A percentile compares a stretch with the other conserved stretches of the same genome.
These are phyloP conservation scores for Nicotiana knightiana DNA, from an alignment of 257 asterid species.

Conservation along the genomic window DNA sequence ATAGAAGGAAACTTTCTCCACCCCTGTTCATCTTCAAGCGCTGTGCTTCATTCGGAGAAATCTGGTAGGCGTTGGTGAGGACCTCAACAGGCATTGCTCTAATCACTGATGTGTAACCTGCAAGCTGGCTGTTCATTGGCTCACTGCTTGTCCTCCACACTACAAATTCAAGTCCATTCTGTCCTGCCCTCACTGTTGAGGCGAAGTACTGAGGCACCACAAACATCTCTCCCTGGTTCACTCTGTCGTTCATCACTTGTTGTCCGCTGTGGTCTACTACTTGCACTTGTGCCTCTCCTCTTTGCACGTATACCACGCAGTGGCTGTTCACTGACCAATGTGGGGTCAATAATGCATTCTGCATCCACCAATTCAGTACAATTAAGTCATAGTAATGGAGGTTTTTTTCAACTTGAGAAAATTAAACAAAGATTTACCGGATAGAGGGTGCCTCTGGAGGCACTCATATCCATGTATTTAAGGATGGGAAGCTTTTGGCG, in stretches of 20 bases:
- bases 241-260: slow-evolving; percentile 52
- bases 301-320: slow-evolving; percentile 44
- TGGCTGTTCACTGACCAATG: slow-evolving; percentile 53
- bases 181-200: slow-evolving; percentile 38
- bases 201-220: slow-evolving; percentile 66
- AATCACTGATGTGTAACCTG: slow-evolving; percentile 67
- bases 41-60: slow-evolving; percentile 50
- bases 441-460: slow-evolving; percentile 49
- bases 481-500: slow-evolving; percentile 56
- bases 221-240: slow-evolving; percentile 50
- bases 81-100: slow-evolving; percentile 65
- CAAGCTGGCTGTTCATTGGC: slow-evolving; percentile 43
- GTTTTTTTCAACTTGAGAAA: not conserved
- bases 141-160: slow-evolving; percentile 50
- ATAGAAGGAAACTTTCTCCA: slow-evolving; percentile 42
- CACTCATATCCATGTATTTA: slow-evolving; percentile 56
- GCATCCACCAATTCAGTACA: not conserved
- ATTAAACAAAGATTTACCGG: slow-evolving; percentile 29
- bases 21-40: slow-evolving; percentile 54
- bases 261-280: slow-evolving; percentile 42
- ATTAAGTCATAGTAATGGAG: not conserved
- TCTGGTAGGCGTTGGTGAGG: slow-evolving; percentile 39
- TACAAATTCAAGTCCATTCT: slow-evolving; percentile 52
- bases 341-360: slow-evolving; percentile 54
- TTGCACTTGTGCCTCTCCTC: slow-evolving; percentile 59